phyloP scores from a whole-genome alignment of 73 alveolate genomes.

The Tetrahymena malaccensis region DNA sequence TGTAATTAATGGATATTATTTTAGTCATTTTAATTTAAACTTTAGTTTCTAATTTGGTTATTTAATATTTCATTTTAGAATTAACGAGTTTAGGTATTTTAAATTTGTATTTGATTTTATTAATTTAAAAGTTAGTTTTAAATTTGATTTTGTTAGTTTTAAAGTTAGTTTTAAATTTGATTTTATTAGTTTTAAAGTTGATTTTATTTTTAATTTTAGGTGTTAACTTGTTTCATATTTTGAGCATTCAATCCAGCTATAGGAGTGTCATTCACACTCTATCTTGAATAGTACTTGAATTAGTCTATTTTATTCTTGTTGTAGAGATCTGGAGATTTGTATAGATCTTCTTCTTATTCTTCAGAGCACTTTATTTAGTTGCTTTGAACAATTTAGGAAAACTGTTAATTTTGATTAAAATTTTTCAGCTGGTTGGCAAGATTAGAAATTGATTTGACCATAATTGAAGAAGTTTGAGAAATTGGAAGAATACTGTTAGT shows the following conservation, averaged over 20 bases:
- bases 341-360: not conserved
- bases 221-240: not conserved
- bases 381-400: not conserved
- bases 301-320: not conserved
- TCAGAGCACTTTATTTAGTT: not conserved
- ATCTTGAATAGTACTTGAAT: not conserved
- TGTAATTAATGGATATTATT: not conserved
- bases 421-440: not conserved
- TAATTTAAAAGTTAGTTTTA: too few species aligned
- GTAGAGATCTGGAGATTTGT: not conserved
- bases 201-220: too few species aligned
- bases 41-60: not conserved
- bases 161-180: too few species aligned
- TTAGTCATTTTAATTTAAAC: not conserved
- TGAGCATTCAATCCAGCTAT: not conserved
- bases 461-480: not conserved
- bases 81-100: not conserved
- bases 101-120: too few species aligned
- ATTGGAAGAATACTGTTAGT: not conserved
- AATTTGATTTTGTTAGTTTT: too few species aligned
- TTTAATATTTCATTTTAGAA: not conserved
- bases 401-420: not conserved
- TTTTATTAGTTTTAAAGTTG: too few species aligned
- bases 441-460: not conserved
- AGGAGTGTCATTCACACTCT: not conserved